phyloP scores from a whole-genome alignment of 805 yeast genomes.

The Yarrowia sp. region DNA sequence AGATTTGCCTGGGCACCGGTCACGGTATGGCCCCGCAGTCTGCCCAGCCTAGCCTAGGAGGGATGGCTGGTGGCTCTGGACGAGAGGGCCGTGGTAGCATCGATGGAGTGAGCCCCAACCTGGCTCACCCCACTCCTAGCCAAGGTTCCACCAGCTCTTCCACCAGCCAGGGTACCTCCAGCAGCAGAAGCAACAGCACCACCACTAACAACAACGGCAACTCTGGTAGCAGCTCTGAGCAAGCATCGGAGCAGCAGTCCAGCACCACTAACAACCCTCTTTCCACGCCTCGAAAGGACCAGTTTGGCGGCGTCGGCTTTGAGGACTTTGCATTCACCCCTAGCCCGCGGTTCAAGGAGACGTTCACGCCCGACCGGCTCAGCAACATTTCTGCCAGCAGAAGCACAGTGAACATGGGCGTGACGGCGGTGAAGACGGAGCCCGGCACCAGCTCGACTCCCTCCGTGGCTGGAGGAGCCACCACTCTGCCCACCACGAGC shows the following conservation, averaged over 20 bases:
- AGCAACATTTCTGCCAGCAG: slow-evolving; percentile 20
- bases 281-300: slow-evolving; percentile 14
- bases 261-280: neutral
- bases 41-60: neutral
- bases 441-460: neutral
- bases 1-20: slow-evolving; percentile 5
- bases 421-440: neutral
- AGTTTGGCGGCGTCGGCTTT: slow-evolving; percentile 17
- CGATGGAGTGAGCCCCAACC: neutral
- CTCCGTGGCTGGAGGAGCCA: neutral
- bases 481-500: neutral
- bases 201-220: neutral
- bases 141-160: neutral
- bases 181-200: neutral
- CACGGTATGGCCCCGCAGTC: neutral
- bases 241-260: neutral
- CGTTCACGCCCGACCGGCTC: slow-evolving; percentile 22
- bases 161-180: neutral
- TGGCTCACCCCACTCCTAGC: neutral
- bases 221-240: neutral
- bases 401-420: slow-evolving; percentile 16
- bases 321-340: slow-evolving; percentile 23
- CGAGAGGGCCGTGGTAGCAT: neutral
- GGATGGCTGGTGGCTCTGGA: neutral
- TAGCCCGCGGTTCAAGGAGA: slow-evolving; percentile 11